Percentiles rank a stretch among this genome's conserved stretches.
These are phyloP conservation scores for Mucor saturninus DNA, from an alignment of 371 early-diverging fungal species.

Conservation along the genomic window DNA sequence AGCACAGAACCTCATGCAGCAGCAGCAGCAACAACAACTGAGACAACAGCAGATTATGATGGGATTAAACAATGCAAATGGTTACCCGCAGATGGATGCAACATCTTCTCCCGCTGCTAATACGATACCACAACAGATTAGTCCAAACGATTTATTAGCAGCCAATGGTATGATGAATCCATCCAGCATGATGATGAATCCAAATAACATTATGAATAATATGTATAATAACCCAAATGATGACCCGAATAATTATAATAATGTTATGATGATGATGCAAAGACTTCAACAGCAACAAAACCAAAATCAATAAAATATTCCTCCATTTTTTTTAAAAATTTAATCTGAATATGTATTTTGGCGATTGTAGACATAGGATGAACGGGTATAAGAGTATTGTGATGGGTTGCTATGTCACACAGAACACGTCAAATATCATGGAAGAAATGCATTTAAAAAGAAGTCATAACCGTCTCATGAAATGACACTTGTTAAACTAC, in stretches of 20 bases:
- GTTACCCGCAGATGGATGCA: conserved; percentile 11
- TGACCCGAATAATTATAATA: conserved; percentile 33
- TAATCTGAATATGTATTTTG: no score
- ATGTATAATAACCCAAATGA: conserved; percentile 24
- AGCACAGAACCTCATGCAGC: conserved; percentile 26
- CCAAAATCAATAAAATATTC: conserved; percentile 2
- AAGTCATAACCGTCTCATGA: no score
- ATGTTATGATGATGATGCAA: conserved; percentile 50
- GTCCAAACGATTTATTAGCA: conserved; percentile 36
- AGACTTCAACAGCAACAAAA: conserved; percentile 32
- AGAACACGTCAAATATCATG: no score
- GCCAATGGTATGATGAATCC: conserved; percentile 43
- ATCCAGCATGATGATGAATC: conserved; percentile 27
- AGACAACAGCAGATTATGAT: conserved; percentile 40
- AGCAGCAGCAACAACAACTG: conserved; percentile 28
- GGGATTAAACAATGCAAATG: conserved; percentile 14
- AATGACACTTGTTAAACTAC: no score
- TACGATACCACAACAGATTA: conserved; percentile 19
- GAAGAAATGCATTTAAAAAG: no score
- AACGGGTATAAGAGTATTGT: no score
- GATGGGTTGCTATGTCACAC: no score
- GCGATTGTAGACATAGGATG: no score
- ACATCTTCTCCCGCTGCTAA: conserved; percentile 25
- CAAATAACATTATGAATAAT: conserved; percentile 35
- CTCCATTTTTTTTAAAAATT: no score